These are phyloP conservation scores for Omphalea diandra DNA, from an alignment of 441 rosid genomes.

Conservation along the genomic window DNA sequence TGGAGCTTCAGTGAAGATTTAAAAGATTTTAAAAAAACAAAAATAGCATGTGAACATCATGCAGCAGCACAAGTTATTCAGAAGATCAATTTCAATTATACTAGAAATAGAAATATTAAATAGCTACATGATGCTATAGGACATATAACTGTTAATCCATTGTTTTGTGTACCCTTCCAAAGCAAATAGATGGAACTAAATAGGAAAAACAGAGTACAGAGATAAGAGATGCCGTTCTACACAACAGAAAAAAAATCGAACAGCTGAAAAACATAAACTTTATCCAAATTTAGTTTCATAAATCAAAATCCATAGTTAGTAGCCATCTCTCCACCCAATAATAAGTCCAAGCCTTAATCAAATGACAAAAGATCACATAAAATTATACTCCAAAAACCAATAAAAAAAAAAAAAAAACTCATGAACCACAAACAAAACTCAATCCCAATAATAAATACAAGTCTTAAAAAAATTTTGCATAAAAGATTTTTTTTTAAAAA, in stretches of 20 bases:
- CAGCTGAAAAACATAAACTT: too few species aligned
- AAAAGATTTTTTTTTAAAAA: too few species aligned
- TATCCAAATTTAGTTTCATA: neutral
- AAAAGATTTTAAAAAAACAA: neutral
- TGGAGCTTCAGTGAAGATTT: neutral
- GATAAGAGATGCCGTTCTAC: neutral
- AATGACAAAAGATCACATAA: neutral
- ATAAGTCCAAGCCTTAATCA: neutral
- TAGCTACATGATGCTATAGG: too few species aligned
- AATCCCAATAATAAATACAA: too few species aligned
- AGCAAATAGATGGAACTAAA: neutral
- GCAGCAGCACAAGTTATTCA: neutral
- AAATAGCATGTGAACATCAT: neutral
- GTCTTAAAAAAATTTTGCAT: too few species aligned
- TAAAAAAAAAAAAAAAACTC: too few species aligned
- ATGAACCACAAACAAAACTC: neutral
- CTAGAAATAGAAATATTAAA: neutral
- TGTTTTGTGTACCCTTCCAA: too few species aligned
- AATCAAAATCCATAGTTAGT: conserved; percentile 3
- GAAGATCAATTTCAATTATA: neutral
- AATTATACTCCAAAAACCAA: too few species aligned
- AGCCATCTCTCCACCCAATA: too few species aligned
- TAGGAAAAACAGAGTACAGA: neutral
- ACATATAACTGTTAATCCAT: too few species aligned
- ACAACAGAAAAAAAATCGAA: neutral